Conservation (phyloP, 2,329 filamentous ascomycete genomes). For the Penicillium sp. region DNA sequence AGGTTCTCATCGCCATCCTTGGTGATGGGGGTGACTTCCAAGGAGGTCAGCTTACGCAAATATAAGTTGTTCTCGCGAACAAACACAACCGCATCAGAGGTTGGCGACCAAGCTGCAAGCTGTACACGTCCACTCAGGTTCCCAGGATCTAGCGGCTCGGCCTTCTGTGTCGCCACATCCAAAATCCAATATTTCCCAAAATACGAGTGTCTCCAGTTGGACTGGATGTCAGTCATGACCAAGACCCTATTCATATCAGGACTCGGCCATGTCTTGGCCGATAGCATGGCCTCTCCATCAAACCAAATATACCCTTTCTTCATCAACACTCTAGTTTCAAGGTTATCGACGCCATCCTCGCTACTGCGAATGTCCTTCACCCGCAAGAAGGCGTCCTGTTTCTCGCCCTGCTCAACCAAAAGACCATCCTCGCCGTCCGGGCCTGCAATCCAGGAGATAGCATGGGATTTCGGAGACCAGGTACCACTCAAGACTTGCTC, state of each 20-base stretch:
- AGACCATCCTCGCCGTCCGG: constrained; percentile 67
- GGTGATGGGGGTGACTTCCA: constrained; percentile 69
- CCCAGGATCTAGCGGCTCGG: constrained; percentile 71
- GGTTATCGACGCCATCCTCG: constrained; percentile 43
- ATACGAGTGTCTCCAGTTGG: constrained; percentile 87
- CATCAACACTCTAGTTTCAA: constrained; percentile 70
- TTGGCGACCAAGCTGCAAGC: constrained; percentile 84
- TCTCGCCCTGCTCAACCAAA: constrained; percentile 67
- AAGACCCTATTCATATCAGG: constrained; percentile 82
- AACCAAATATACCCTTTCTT: constrained; percentile 62
- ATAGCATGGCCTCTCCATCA: constrained; percentile 53
- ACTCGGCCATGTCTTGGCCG: constrained; percentile 68
- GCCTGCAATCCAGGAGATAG: constrained; percentile 47
- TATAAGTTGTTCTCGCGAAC: constrained; percentile 89
- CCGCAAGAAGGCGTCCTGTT: constrained; percentile 67
- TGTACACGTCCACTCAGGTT: constrained; percentile 67
- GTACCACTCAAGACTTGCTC: constrained; percentile 40
- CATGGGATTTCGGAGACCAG: constrained; percentile 38
- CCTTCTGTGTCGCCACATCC: constrained; percentile 76
- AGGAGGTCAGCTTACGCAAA: constrained; percentile 63
- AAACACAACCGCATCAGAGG: constrained; percentile 83
- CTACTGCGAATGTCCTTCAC: constrained; percentile 77
- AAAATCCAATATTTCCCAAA: constrained; percentile 88
- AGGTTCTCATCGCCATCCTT: constrained; percentile 80
- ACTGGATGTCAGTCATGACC: constrained; percentile 67